phyloP scores from a whole-genome alignment of 179 eudicot species.

The Sideroxylon spinosum region DNA sequence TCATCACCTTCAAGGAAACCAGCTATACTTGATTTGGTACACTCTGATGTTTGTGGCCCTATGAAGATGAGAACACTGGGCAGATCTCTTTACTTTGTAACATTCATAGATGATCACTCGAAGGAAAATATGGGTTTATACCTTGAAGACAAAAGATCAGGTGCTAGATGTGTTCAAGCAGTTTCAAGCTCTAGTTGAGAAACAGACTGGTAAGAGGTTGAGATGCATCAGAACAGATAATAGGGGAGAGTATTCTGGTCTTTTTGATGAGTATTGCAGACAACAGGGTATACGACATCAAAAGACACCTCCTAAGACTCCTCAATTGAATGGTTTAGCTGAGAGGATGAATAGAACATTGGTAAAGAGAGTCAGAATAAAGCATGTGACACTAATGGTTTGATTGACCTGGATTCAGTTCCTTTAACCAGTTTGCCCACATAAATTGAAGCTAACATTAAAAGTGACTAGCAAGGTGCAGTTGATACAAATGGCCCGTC shows the following conservation, averaged over 20 bases:
- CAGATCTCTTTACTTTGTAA: neutral
- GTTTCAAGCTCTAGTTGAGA: constrained; percentile 18
- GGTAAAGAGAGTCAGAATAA: no score
- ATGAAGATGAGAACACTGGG: neutral
- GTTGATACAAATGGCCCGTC: no score
- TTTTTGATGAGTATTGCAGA: neutral
- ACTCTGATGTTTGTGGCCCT: neutral
- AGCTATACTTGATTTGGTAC: neutral
- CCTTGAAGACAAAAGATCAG: constrained; percentile 13
- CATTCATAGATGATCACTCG: constrained; percentile 3
- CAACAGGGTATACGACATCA: neutral
- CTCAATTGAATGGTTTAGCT: constrained; percentile 10
- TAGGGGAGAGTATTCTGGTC: neutral
- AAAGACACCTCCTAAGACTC: neutral
- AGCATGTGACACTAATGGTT: no score
- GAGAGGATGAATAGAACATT: no score
- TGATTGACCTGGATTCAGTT: no score
- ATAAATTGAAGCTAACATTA: no score
- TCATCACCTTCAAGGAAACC: neutral
- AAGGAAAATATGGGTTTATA: neutral
- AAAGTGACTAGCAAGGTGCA: no score
- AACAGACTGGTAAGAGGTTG: neutral
- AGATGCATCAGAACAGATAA: neutral
- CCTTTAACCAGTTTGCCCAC: no score
- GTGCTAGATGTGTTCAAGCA: constrained; percentile 1